These are phyloP conservation scores for Lactarius quietus DNA, from an alignment of 768 basidiomycete species.

Conservation along the genomic window DNA sequence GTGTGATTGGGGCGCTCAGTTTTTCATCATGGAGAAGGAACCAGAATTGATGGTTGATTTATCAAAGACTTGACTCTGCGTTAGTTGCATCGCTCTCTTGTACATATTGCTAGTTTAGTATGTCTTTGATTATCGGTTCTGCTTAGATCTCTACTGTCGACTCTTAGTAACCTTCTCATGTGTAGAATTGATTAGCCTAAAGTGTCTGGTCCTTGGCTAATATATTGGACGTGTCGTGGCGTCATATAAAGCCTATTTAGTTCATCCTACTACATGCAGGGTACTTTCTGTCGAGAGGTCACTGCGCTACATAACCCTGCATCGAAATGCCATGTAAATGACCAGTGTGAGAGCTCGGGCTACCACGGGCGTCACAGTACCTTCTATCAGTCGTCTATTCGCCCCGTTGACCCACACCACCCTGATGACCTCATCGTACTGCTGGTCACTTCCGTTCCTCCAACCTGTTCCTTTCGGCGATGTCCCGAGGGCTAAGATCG, in stretches of 20 bases:
- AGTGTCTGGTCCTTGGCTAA: too few relatives aligned
- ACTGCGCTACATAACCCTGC: neutral
- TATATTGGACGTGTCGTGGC: too few relatives aligned
- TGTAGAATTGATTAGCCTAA: neutral
- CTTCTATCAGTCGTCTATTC: neutral
- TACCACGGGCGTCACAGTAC: neutral
- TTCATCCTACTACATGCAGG: neutral
- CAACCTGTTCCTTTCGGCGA: neutral
- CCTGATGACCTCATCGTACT: conserved; percentile 7
- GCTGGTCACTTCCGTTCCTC: conserved; percentile 23
- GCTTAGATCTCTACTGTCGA: conserved; percentile 14
- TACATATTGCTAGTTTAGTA: conserved; percentile 17
- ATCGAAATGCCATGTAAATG: neutral
- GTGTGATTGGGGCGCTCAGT: conserved; percentile 73
- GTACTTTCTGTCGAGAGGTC: neutral
- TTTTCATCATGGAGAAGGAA: conserved; percentile 50
- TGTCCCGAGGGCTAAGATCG: conserved; percentile 31
- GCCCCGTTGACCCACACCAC: neutral
- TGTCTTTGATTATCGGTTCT: conserved; percentile 18
- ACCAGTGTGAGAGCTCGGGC: neutral
- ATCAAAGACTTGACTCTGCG: conserved; percentile 9
- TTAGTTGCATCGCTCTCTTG: neutral
- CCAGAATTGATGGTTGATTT: conserved; percentile 28
- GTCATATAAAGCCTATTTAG: neutral
- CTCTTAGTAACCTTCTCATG: neutral